Evolutionary conservation across 129 eudicot species (phyloP).

Genomic region (Mikania micrantha): DNA sequence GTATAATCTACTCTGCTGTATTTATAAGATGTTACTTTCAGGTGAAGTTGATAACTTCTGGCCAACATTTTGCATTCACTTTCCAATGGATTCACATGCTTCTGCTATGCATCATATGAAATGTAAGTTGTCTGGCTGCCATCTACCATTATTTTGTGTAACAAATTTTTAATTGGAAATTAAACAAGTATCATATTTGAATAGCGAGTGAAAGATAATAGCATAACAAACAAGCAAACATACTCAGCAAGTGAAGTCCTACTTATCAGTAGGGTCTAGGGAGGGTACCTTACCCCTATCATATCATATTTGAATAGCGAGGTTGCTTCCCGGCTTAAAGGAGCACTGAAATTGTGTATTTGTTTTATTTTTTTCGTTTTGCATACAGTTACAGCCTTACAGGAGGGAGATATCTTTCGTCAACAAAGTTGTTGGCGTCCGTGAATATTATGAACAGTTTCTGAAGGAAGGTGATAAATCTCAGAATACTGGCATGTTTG

Average conservation of each 20-base stretch:
- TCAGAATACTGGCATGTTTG: not conserved
- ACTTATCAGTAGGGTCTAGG: no score
- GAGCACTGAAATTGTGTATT: no score
- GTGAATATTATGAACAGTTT: constrained; percentile 12
- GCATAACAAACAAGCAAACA: no score
- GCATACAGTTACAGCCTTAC: constrained; percentile 54
- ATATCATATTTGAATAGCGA: no score
- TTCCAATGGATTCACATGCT: constrained; percentile 61
- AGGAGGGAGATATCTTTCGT: constrained; percentile 62
- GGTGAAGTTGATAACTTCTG: constrained; percentile 69
- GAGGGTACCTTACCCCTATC: no score
- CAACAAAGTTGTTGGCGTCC: constrained; percentile 65
- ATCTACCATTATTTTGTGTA: no score
- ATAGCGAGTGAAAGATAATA: no score
- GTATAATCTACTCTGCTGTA: constrained; percentile 70
- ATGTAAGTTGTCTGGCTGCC: constrained; percentile 58
- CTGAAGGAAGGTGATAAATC: not conserved
- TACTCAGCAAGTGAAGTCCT: no score
- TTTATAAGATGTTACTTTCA: constrained; percentile 82
- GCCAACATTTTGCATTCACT: constrained; percentile 66
- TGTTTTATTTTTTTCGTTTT: constrained; percentile 2
- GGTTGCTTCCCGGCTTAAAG: no score
- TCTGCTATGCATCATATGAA: constrained; percentile 47
- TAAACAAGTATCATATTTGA: no score
- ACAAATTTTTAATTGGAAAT: no score